Conservation (phyloP, 768 basidiomycete genomes). For the Solioccasus polychromus region DNA sequence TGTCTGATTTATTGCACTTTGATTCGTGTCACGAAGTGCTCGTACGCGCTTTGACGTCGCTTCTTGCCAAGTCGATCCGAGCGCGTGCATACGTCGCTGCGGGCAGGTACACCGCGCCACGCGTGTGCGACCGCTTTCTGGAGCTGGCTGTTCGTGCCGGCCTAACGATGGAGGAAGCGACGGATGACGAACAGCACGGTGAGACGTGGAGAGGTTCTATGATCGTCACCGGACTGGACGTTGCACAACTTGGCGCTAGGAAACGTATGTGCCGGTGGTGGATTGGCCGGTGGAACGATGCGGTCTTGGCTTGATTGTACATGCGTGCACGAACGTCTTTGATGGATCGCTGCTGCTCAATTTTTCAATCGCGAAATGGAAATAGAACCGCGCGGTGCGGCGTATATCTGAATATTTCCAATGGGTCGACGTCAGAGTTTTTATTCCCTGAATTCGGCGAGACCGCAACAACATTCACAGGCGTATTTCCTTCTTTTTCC, state of each 20-base stretch:
- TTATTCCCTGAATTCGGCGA: too few relatives aligned
- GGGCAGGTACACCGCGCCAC: slow-evolving; percentile 56
- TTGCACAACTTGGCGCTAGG: slow-evolving; percentile 44
- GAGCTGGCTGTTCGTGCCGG: slow-evolving; percentile 37
- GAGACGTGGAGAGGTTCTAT: slow-evolving; percentile 47
- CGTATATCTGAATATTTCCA: neutral
- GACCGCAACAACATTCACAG: too few relatives aligned
- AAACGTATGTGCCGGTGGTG: slow-evolving; percentile 64
- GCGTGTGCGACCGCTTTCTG: slow-evolving; percentile 56
- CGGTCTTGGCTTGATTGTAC: neutral
- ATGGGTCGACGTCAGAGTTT: neutral
- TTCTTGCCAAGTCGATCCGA: slow-evolving; percentile 42
- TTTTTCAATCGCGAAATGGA: neutral
- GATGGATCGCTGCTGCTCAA: neutral
- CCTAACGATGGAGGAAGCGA: slow-evolving; percentile 46
- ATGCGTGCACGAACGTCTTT: neutral
- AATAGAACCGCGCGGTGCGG: neutral
- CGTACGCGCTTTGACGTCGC: slow-evolving; percentile 44
- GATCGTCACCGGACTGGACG: slow-evolving; percentile 45
- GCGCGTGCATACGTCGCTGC: slow-evolving; percentile 58
- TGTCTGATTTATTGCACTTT: slow-evolving; percentile 75
- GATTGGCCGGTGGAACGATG: slow-evolving; percentile 48
- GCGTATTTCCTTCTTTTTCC: too few relatives aligned
- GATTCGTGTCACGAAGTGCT: slow-evolving; percentile 56
- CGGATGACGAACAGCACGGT: slow-evolving; percentile 19